Evolutionary conservation across 2,329 filamentous ascomycete species (phyloP).

Genomic region (Clarireedia monteithiana): DNA sequence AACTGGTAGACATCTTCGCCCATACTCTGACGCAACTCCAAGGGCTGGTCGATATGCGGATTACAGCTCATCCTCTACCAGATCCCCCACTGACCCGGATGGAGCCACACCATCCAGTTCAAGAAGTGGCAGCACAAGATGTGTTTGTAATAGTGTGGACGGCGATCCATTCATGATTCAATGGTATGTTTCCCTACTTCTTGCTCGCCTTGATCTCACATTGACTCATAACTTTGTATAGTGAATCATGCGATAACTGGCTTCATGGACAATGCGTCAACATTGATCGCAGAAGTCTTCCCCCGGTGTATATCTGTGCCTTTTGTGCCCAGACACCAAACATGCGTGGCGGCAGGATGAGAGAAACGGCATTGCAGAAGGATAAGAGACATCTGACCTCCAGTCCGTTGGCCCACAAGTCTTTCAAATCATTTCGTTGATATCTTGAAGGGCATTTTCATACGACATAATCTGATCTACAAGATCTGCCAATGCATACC

Average conservation of each 20-base stretch:
- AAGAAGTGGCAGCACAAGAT: slow-evolving; percentile 38
- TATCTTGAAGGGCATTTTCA: not conserved
- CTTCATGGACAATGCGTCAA: slow-evolving; percentile 57
- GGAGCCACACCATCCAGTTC: slow-evolving; percentile 37
- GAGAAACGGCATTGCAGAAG: slow-evolving; percentile 28
- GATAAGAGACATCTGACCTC: slow-evolving; percentile 19
- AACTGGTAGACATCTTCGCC: slow-evolving; percentile 19
- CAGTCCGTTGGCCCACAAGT: slow-evolving; percentile 37
- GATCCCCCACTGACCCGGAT: slow-evolving; percentile 42
- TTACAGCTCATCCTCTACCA: slow-evolving; percentile 36
- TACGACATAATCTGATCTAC: no score
- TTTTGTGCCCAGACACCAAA: slow-evolving; percentile 55
- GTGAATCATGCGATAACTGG: slow-evolving; percentile 56
- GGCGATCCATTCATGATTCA: slow-evolving; percentile 51
- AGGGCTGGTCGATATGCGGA: slow-evolving; percentile 17
- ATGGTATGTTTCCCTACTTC: slow-evolving; percentile 40
- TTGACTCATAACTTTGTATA: slow-evolving; percentile 32
- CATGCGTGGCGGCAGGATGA: slow-evolving; percentile 40
- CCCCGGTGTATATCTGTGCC: slow-evolving; percentile 54
- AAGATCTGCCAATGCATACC: no score
- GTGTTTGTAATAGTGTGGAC: slow-evolving; percentile 43
- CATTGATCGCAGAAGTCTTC: slow-evolving; percentile 46
- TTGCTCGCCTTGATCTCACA: not conserved
- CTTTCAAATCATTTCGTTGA: slow-evolving; percentile 37
- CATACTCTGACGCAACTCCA: slow-evolving; percentile 15